Evolutionary conservation across 192 early-diverging fungal species (phyloP).

Genomic region (Mortierella claussenii): DNA sequence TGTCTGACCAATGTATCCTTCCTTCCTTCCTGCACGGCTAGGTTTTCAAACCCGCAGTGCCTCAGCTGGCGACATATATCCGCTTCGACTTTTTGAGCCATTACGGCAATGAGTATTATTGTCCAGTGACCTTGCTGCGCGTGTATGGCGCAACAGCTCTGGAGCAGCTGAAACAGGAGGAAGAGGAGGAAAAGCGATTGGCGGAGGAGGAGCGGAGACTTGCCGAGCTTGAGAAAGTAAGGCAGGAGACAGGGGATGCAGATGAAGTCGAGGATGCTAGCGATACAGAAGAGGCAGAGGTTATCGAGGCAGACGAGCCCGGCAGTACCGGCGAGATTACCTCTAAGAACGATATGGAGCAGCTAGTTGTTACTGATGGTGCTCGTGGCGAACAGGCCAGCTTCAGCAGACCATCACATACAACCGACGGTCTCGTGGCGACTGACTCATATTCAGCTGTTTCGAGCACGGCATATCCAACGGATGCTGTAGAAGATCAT

Average conservation of each 20-base stretch:
- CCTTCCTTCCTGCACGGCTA: no score
- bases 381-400: no score
- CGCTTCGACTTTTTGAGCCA: constrained; percentile 89
- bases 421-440: no score
- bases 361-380: not conserved
- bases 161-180: constrained; percentile 82
- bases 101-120: constrained; percentile 94
- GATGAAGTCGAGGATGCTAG: constrained; percentile 47
- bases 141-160: constrained; percentile 94
- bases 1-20: no score
- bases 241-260: constrained; percentile 17
- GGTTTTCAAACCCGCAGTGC: constrained; percentile 83
- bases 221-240: constrained; percentile 53
- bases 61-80: constrained; percentile 83
- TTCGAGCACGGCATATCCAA: no score
- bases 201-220: constrained; percentile 30
- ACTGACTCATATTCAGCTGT: no score
- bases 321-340: not conserved
- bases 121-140: constrained; percentile 87
- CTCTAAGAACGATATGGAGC: not conserved
- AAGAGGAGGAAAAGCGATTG: constrained; percentile 52
- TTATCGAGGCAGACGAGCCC: not conserved
- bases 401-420: no score
- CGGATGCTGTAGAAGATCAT: no score
- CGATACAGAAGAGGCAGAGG: not conserved